Conservation (phyloP, 176 grass and related monocot genomes). For the Metroxylon sagu region DNA sequence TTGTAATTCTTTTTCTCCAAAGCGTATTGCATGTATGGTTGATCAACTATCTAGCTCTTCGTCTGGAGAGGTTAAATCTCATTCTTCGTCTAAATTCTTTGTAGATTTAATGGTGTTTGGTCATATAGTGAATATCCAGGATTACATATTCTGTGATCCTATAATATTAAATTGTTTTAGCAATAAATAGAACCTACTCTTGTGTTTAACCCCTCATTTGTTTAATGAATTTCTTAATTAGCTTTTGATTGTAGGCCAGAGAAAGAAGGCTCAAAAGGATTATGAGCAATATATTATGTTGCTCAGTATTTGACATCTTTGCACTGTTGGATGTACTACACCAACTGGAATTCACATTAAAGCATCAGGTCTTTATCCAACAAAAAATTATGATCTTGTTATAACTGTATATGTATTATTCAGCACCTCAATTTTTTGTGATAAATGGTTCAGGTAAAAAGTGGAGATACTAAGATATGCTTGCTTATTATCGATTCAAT, state of each 20-base stretch:
- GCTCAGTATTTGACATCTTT: constrained; percentile 83
- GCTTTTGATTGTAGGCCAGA: constrained; percentile 34
- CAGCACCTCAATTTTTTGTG: constrained; percentile 10
- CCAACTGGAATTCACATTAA: constrained; percentile 59
- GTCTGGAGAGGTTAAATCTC: constrained; percentile 30
- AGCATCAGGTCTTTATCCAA: constrained; percentile 35
- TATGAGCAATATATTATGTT: constrained; percentile 65
- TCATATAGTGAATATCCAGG: too few relatives aligned
- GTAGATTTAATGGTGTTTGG: too few relatives aligned
- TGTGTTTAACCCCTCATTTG: background rate
- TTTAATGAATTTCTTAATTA: constrained; percentile 6
- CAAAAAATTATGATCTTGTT: background rate
- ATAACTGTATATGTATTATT: background rate
- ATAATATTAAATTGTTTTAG: too few relatives aligned
- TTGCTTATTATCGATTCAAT: constrained; percentile 86
- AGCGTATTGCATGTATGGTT: constrained; percentile 38
- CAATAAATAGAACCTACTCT: too few relatives aligned
- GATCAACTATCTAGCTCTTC: constrained; percentile 24
- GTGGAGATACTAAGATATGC: constrained; percentile 39
- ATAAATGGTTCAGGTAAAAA: constrained; percentile 29
- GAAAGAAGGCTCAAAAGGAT: constrained; percentile 41
- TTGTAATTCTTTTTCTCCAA: constrained; percentile 78
- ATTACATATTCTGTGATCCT: too few relatives aligned
- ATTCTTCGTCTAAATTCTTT: background rate
- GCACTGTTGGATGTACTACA: constrained; percentile 56